A percentile compares a stretch with the other conserved stretches of the same genome.
These are phyloP conservation scores for Rhodotorula babjevae DNA, from an alignment of 768 basidiomycete genomes.

Conservation along the genomic window DNA sequence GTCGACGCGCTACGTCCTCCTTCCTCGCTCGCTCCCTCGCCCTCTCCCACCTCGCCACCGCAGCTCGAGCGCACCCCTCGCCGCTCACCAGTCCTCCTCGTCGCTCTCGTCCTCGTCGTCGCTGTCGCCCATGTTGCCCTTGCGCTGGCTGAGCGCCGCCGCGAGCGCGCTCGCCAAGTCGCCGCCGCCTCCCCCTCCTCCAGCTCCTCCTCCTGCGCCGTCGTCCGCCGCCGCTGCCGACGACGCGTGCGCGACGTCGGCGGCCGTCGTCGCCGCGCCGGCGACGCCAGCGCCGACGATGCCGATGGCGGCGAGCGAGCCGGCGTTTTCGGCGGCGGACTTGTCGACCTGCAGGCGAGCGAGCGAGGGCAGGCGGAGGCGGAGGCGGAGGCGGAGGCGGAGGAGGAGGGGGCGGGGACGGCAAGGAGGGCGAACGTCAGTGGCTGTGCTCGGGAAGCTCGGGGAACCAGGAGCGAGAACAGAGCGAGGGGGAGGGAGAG, in stretches of 20 bases:
- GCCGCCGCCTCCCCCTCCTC: conserved; percentile 54
- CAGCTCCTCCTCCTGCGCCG: conserved; percentile 35
- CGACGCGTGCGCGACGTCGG: conserved; percentile 3
- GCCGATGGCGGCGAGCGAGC: conserved; percentile 19
- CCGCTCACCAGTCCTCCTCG: conserved; percentile 52
- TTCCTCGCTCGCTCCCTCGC: no score
- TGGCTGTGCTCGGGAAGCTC: no score
- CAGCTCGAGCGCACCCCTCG: no score
- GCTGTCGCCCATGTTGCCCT: conserved; percentile 81
- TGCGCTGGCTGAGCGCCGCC: conserved; percentile 72
- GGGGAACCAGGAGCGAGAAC: no score
- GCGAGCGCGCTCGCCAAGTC: conserved; percentile 80
- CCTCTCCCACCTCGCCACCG: no score
- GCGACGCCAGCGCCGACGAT: conserved; percentile 17
- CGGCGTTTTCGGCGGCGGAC: conserved; percentile 23
- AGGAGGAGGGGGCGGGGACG: not conserved
- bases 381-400: no score
- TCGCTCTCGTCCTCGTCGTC: conserved; percentile 72
- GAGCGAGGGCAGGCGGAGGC: no score
- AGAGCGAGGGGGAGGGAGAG: not conserved
- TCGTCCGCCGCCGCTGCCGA: conserved; percentile 17
- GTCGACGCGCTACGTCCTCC: no score
- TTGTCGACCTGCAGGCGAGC: conserved; percentile 15
- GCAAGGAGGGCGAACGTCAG: not conserved
- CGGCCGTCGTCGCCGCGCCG: conserved; percentile 11